Evolutionary conservation across 495 filamentous ascomycete species (phyloP).

Genomic region (Pyrenopolyporus hunteri): DNA sequence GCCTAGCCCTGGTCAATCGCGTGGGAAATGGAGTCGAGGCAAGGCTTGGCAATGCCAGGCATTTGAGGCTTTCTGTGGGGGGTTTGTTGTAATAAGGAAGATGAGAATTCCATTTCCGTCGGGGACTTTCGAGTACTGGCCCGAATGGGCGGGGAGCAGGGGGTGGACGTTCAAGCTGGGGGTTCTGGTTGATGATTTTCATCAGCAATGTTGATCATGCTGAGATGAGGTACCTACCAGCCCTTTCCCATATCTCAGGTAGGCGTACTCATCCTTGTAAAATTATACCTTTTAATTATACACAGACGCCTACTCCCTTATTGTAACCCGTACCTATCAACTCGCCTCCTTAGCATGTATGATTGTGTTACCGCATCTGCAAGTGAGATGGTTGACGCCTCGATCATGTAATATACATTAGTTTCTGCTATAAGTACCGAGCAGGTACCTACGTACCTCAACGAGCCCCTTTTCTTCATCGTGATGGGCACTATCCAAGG

Average conservation of each 20-base stretch:
- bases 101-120: slow-evolving; percentile 34
- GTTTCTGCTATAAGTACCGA: slow-evolving; percentile 32
- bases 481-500: too few species aligned
- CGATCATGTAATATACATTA: slow-evolving; percentile 54
- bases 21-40: slow-evolving; percentile 35
- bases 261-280: slow-evolving; percentile 12
- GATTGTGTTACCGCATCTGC: slow-evolving; percentile 8
- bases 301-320: slow-evolving; percentile 12
- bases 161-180: neutral
- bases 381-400: slow-evolving; percentile 19
- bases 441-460: neutral
- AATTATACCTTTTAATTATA: slow-evolving; percentile 24
- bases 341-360: slow-evolving; percentile 5
- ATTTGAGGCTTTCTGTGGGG: slow-evolving; percentile 32
- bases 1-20: slow-evolving; percentile 36
- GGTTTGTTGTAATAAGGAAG: slow-evolving; percentile 29
- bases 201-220: slow-evolving; percentile 33
- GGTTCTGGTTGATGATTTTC: slow-evolving; percentile 27
- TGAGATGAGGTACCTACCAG: slow-evolving; percentile 21
- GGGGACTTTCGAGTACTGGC: slow-evolving; percentile 32
- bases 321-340: too few species aligned
- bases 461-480: slow-evolving; percentile 27
- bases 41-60: slow-evolving; percentile 33
- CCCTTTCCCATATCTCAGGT: neutral
- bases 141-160: slow-evolving; percentile 25